These are phyloP conservation scores for Cyclotella sp. DNA, from an alignment of 108 stramenopile genomes.

Conservation along the genomic window DNA sequence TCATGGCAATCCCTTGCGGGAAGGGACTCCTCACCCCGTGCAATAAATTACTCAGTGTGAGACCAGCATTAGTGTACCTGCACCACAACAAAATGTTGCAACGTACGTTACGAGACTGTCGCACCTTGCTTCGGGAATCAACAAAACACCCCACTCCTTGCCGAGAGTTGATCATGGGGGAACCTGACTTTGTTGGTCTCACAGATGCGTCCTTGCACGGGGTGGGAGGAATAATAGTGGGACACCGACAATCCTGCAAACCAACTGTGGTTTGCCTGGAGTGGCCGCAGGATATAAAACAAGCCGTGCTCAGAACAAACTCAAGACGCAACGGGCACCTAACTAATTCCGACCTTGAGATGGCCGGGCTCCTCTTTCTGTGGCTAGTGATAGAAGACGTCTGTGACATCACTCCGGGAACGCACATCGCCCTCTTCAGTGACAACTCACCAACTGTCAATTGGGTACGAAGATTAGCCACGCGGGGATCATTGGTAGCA, in stretches of 20 bases:
- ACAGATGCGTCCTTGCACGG: slow-evolving; percentile 40
- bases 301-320: background rate
- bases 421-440: no score
- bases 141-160: background rate
- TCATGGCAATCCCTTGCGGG: background rate
- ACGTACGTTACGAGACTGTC: background rate
- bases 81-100: background rate
- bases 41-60: background rate
- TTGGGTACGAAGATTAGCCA: slow-evolving; percentile 26
- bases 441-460: no score
- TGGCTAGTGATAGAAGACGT: slow-evolving; percentile 41
- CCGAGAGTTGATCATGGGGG: slow-evolving; percentile 5
- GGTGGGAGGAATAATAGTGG: slow-evolving; percentile 16
- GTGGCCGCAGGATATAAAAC: slow-evolving; percentile 39
- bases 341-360: no score
- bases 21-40: background rate
- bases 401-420: slow-evolving; percentile 14
- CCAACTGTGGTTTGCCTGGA: slow-evolving; percentile 32
- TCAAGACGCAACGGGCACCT: slow-evolving; percentile 5
- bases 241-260: background rate
- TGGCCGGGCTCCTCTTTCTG: no score
- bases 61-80: background rate
- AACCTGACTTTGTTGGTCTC: slow-evolving; percentile 25
- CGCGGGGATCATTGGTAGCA: slow-evolving; percentile 1
- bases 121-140: background rate